Evolutionary conservation across 306 rosid species (phyloP).

Genomic region (Casuarina cunninghamiana): DNA sequence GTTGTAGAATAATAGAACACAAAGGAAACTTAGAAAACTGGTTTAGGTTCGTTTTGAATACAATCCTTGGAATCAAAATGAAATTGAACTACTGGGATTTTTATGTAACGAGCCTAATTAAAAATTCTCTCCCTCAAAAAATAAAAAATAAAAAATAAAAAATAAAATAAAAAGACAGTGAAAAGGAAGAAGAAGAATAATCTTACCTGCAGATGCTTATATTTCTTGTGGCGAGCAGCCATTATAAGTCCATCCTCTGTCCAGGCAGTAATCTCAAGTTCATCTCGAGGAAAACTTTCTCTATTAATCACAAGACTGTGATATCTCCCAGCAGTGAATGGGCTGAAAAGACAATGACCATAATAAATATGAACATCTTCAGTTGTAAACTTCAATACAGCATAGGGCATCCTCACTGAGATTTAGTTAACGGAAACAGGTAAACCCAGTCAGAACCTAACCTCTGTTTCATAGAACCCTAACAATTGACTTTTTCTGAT

Average conservation of each 20-base stretch:
- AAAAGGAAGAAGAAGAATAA: slow-evolving; percentile 5
- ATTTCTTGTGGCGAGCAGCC: slow-evolving; percentile 93
- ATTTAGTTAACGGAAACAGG: neutral
- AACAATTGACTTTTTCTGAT: neutral
- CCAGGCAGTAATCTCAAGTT: slow-evolving; percentile 90
- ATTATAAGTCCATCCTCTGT: slow-evolving; percentile 92
- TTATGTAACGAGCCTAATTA: neutral
- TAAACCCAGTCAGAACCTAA: neutral
- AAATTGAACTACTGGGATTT: too few species aligned
- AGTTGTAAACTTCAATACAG: neutral
- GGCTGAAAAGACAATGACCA: slow-evolving; percentile 47
- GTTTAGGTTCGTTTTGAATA: neutral
- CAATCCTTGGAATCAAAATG: neutral
- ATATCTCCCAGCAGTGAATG: slow-evolving; percentile 89
- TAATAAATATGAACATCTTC: neutral
- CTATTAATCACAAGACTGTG: slow-evolving; percentile 94
- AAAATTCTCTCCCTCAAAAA: neutral
- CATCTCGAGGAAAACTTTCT: slow-evolving; percentile 80
- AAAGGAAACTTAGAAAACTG: neutral
- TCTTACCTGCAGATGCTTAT: slow-evolving; percentile 72
- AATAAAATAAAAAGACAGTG: neutral
- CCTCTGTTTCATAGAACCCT: neutral
- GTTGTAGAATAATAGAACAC: too few species aligned
- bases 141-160: neutral
- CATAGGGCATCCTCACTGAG: neutral